Conservation (phyloP, 2,329 filamentous ascomycete genomes). For the Fusarium verrucosum region DNA sequence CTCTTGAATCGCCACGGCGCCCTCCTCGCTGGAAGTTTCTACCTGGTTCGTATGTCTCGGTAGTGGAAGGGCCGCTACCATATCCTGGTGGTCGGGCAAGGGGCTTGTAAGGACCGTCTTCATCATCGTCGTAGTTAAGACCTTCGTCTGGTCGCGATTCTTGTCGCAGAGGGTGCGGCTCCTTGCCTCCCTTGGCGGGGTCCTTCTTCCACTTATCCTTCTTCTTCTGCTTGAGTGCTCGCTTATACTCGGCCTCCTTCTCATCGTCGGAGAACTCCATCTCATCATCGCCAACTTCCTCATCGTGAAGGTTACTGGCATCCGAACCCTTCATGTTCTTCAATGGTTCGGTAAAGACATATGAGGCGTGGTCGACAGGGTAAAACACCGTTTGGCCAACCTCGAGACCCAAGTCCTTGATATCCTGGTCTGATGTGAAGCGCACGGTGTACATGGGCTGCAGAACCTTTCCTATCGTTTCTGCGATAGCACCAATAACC, state of each 20-base stretch:
- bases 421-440: constrained; percentile 74
- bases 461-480: constrained; percentile 86
- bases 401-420: constrained; percentile 72
- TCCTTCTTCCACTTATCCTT: constrained; percentile 59
- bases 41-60: constrained; percentile 50
- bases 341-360: constrained; percentile 86
- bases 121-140: constrained; percentile 74
- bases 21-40: constrained; percentile 51
- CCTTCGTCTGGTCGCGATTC: constrained; percentile 54
- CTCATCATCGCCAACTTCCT: constrained; percentile 86
- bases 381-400: constrained; percentile 80
- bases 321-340: constrained; percentile 87
- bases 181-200: constrained; percentile 50
- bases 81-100: constrained; percentile 74
- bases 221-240: constrained; percentile 73
- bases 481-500: constrained; percentile 83
- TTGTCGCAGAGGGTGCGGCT: constrained; percentile 54
- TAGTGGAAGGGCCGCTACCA: constrained; percentile 58
- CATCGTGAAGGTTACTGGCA: constrained; percentile 93
- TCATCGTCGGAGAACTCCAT: constrained; percentile 98
- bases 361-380: constrained; percentile 78
- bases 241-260: constrained; percentile 84
- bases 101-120: constrained; percentile 76
- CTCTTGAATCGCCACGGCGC: constrained; percentile 57
- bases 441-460: constrained; percentile 86